Conservation (phyloP, 2,329 filamentous ascomycete genomes). For the Juglanconis sp. region DNA sequence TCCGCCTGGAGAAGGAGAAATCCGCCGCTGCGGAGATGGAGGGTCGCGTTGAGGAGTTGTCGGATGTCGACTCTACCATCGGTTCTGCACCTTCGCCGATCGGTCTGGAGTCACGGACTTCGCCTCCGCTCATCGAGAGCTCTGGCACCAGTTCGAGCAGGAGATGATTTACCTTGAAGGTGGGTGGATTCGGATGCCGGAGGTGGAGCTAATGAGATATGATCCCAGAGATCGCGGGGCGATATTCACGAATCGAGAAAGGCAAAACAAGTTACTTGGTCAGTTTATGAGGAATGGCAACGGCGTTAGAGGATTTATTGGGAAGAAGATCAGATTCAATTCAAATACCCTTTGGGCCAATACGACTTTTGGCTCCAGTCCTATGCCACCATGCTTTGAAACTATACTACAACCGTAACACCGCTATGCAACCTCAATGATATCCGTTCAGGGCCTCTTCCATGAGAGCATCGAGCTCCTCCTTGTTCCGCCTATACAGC, state of each 20-base stretch:
- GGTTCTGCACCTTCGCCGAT: not conserved
- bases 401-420: not conserved
- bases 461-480: constrained; percentile 68
- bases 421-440: constrained; percentile 27
- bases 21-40: constrained; percentile 24
- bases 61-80: constrained; percentile 29
- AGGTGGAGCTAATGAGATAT: not conserved
- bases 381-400: not conserved
- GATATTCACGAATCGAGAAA: too few species aligned
- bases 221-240: not conserved
- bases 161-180: not conserved
- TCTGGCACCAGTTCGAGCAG: not conserved
- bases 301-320: not conserved
- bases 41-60: constrained; percentile 45
- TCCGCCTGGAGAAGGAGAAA: constrained; percentile 63
- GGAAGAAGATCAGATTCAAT: not conserved
- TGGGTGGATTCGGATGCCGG: too few species aligned
- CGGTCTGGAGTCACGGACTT: constrained; percentile 9
- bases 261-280: too few species aligned
- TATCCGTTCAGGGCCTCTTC: constrained; percentile 35
- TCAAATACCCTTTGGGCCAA: not conserved
- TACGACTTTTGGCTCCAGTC: not conserved
- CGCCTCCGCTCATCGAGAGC: constrained; percentile 9
- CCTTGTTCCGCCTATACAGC: constrained; percentile 69
- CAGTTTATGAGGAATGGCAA: not conserved